Conservation (phyloP, 2,329 filamentous ascomycete genomes). For the Fusarium sublunatum region DNA sequence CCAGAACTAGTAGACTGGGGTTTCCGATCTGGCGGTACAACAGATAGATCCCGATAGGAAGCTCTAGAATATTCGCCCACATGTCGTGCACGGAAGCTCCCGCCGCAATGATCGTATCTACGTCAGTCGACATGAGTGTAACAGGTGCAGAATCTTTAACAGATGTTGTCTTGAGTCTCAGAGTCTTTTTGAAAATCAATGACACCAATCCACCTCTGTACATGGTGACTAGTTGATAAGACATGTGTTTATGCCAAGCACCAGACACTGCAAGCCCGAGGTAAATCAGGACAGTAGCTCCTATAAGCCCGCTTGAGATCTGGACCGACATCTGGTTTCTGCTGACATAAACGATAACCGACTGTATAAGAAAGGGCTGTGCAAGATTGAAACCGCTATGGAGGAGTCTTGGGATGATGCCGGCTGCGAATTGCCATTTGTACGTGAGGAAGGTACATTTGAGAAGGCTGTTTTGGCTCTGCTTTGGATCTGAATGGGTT, state of each 20-base stretch:
- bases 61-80: slow-evolving; percentile 55
- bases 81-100: slow-evolving; percentile 49
- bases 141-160: slow-evolving; percentile 54
- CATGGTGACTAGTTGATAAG: slow-evolving; percentile 52
- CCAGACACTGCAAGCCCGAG: slow-evolving; percentile 54
- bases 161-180: slow-evolving; percentile 47
- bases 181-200: slow-evolving; percentile 62
- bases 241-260: slow-evolving; percentile 50
- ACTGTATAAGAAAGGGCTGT: slow-evolving; percentile 58
- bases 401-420: slow-evolving; percentile 53
- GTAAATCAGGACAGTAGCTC: slow-evolving; percentile 55
- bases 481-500: slow-evolving; percentile 26
- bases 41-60: slow-evolving; percentile 53
- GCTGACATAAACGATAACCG: slow-evolving; percentile 49
- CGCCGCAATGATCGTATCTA: slow-evolving; percentile 51
- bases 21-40: slow-evolving; percentile 51
- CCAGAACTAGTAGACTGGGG: slow-evolving; percentile 46
- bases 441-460: slow-evolving; percentile 45
- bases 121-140: slow-evolving; percentile 60
- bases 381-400: slow-evolving; percentile 56
- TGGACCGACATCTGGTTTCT: slow-evolving; percentile 44
- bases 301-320: slow-evolving; percentile 54
- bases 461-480: slow-evolving; percentile 40
- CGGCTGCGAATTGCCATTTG: slow-evolving; percentile 47
- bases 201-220: slow-evolving; percentile 53